A percentile compares a stretch with the other conserved stretches of the same genome.
Conservation (phyloP, 2,329 filamentous ascomycete genomes). For the Aquanectria penicillioides region DNA sequence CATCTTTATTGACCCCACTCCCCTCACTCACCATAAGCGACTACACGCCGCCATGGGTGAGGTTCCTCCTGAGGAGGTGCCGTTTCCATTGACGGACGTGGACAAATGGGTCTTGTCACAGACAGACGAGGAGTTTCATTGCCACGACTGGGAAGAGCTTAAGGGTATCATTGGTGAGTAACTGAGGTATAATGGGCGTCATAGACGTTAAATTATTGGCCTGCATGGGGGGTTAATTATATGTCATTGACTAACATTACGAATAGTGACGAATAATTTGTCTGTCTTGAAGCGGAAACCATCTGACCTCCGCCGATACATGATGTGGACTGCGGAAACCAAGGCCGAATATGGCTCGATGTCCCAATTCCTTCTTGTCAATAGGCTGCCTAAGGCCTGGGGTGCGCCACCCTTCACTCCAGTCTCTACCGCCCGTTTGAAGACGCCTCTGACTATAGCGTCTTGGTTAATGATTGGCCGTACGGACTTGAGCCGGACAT, state of each 20-base stretch:
- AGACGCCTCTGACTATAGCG: constrained; percentile 68
- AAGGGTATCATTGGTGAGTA: constrained; percentile 71
- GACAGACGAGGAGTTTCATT: constrained; percentile 76
- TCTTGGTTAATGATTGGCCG: constrained; percentile 93
- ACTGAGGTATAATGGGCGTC: not conserved
- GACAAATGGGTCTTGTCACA: constrained; percentile 68
- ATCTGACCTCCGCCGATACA: constrained; percentile 82
- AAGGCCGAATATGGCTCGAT: constrained; percentile 81
- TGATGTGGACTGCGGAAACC: constrained; percentile 77
- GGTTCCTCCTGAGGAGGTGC: constrained; percentile 51
- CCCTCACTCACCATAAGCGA: constrained; percentile 4
- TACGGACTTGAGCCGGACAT: constrained; percentile 77
- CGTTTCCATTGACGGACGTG: constrained; percentile 68
- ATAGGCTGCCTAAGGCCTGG: constrained; percentile 77
- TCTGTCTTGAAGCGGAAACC: constrained; percentile 82
- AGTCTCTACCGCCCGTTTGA: constrained; percentile 62
- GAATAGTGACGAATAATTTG: constrained; percentile 67
- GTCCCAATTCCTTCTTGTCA: constrained; percentile 78
- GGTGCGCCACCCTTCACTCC: constrained; percentile 65
- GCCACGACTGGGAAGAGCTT: constrained; percentile 79
- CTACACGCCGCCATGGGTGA: constrained; percentile 52
- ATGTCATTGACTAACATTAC: constrained; percentile 26
- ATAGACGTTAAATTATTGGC: not conserved
- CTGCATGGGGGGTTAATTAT: not conserved
- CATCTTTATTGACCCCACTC: not conserved